Evolutionary conservation across 2,329 filamentous ascomycete species (phyloP).

Genomic region (Scytalidium lignicola): DNA sequence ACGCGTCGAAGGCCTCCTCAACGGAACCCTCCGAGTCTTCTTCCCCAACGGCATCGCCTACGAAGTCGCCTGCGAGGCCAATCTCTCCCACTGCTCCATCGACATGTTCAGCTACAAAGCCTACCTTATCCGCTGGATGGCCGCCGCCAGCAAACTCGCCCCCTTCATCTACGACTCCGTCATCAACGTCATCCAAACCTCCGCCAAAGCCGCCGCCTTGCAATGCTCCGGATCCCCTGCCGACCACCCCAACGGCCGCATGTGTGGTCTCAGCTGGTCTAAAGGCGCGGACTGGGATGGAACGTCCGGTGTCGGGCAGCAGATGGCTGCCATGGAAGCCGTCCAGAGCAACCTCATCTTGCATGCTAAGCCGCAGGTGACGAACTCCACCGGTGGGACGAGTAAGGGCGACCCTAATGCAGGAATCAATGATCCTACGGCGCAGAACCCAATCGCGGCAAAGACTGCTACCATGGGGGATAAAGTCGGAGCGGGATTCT

Average conservation of each 20-base stretch:
- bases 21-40: conserved; percentile 27
- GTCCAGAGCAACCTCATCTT: conserved; percentile 41
- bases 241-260: conserved; percentile 32
- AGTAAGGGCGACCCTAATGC: conserved; percentile 34
- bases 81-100: conserved; percentile 49
- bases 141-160: conserved; percentile 50
- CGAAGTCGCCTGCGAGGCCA: conserved; percentile 62
- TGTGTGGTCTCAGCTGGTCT: conserved; percentile 40
- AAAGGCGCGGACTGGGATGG: conserved; percentile 38
- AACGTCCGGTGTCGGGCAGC: conserved; percentile 43
- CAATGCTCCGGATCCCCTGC: conserved; percentile 41
- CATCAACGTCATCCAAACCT: conserved; percentile 45
- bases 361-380: conserved; percentile 35
- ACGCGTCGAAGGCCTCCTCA: conserved; percentile 26
- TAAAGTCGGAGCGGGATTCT: conserved; percentile 33
- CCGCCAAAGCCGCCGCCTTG: conserved; percentile 47
- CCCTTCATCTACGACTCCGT: conserved; percentile 48
- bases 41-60: conserved; percentile 38
- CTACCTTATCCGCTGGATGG: conserved; percentile 57
- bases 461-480: conserved; percentile 25
- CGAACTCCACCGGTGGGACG: conserved; percentile 49
- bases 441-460: conserved; percentile 20
- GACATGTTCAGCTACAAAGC: conserved; percentile 62
- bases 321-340: conserved; percentile 49
- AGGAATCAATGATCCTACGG: conserved; percentile 14